A percentile compares a stretch with the other conserved stretches of the same genome.
Evolutionary conservation across 805 yeast species (phyloP).

Genomic region (Barnettozyma californica): DNA sequence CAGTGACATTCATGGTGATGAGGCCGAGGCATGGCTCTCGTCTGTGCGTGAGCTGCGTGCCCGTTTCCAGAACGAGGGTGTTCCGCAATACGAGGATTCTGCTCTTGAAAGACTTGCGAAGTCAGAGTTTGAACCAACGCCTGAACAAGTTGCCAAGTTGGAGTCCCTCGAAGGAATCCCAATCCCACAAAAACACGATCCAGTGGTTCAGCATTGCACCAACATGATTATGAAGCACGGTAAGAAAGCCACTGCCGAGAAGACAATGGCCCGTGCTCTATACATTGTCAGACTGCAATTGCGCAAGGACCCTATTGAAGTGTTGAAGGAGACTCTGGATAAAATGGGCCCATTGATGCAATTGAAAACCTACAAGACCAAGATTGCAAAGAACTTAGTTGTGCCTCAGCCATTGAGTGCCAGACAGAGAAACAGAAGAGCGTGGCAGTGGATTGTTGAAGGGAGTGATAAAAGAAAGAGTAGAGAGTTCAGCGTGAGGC

Average conservation of each 20-base stretch:
- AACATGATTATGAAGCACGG: conserved; percentile 93
- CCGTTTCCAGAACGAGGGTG: conserved; percentile 28
- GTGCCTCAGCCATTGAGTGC: conserved; percentile 80
- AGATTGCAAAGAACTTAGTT: conserved; percentile 75
- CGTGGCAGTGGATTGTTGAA: conserved; percentile 87
- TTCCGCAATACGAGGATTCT: conserved; percentile 27
- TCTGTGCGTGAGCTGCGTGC: conserved; percentile 35
- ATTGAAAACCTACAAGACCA: conserved; percentile 71
- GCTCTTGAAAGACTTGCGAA: conserved; percentile 21
- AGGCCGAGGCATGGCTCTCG: conserved; percentile 39
- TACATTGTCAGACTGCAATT: conserved; percentile 70
- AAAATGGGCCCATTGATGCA: conserved; percentile 80
- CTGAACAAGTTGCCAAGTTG: conserved; percentile 56
- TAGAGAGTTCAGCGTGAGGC: conserved; percentile 77
- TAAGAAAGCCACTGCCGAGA: conserved; percentile 74
- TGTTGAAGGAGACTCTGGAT: conserved; percentile 71
- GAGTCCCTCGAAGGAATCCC: conserved; percentile 43
- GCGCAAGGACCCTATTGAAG: conserved; percentile 73
- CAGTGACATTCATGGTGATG: conserved; percentile 13
- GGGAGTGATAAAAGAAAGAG: conserved; percentile 76
- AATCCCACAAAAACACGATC: conserved; percentile 60
- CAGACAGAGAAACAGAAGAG: conserved; percentile 80
- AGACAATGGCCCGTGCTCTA: conserved; percentile 66
- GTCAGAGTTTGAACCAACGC: conserved; percentile 49
- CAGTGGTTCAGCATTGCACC: conserved; percentile 70